Evolutionary conservation across 2,329 filamentous ascomycete genomes (phyloP), one percentile per base, ranked within the genome.

Genomic region (Diplodia seriata): DNA sequence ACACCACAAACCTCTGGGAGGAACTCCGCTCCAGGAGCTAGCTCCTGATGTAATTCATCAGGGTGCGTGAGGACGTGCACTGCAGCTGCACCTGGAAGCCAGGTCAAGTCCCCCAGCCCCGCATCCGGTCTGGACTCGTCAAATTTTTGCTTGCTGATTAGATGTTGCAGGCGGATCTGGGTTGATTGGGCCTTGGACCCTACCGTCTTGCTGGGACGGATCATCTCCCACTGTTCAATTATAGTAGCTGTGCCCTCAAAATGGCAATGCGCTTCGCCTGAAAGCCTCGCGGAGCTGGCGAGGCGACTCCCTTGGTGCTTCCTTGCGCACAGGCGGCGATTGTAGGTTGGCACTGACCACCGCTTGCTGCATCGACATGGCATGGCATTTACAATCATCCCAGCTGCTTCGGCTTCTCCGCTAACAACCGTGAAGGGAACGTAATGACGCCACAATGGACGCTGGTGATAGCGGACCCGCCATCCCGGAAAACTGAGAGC

Each of bases 331-430:
- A 47, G 47, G 26, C 50, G 36, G 59, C n/a, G 20, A 33, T 6
- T 38, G 43, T 63, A 51, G 29, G 59, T 31, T 38, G 47, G 59
- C 59, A 63, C 47, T 51, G 59, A 51, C 59, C 59, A 63, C 43
- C 51, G 59, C 59, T 51, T 63, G 47, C 47, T 63, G 59, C 59
- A 51, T 51, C 59, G 59, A 51, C 59, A 63, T 23, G 59, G 26
- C n/a, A 26, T 26, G 26, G 31, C 36, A 18, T 33, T 26, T 29
- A 20, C 43, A 4, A n/a, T 11, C n/a, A 38, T 14, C 47, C 59
- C 40, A 31, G 43, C 14, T 51, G 20, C 43, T 14, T 18, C 47
- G 36, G 59, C 26, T 63, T 49, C 15, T 63, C 43, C n/a, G 59
- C 47, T n/a, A 33, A 63, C 59, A 26, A 38, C 31, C n/a, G 26